Evolutionary conservation across 2,329 filamentous ascomycete species (phyloP), one percentile per base, ranked within the genome.

Genomic region (Metarhizium anisopliae): DNA sequence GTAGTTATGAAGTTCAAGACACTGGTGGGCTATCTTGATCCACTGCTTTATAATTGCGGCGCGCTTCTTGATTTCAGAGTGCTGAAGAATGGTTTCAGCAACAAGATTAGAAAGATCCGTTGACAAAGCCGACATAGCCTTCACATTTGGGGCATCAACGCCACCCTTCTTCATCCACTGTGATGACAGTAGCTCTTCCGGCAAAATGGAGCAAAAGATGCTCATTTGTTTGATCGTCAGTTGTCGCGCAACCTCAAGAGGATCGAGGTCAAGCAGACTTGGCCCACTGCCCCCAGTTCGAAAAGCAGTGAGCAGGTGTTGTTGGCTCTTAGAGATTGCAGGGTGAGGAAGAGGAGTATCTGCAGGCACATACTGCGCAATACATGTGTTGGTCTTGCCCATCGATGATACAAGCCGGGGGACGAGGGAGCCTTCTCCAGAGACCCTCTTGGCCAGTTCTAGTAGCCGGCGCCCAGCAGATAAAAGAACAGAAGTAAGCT

Each of bases 21-120:
- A 95, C 64, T 89, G 89, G 63, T 87, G 81, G 1, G 90, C 90
- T 62, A 97, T 85, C 77, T 97, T 99, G 68, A 96, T 89, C 94
- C 94, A 99, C 64, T 97, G 92, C 75, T 99, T 97, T 74, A 99
- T 94, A 53, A 91, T 83, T 2, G 82, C 75, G 1, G 94, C 93
- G 30, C 94, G 84, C 75, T 93, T 95, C 81, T 97, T 97, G 30
- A 87, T 85, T 68, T 97, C 94, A n/a, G 89, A 81, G 56, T 90
- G 81, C 55, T 89, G 84, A 14, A 99, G 80, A 63, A 99, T 95
- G 0, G 89, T 95, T 67, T 97, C 93, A 0, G 90, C 89, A 11
- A 99, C 94, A 43, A 97, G 76, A 66, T 96, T 94, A 4, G 93
- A 91, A 18, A 99, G 76, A 60, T 96, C 92, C 0, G 91, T 99